Evolutionary conservation across 805 yeast genomes (phyloP).

Genomic region (Kodamaea sagamina): DNA sequence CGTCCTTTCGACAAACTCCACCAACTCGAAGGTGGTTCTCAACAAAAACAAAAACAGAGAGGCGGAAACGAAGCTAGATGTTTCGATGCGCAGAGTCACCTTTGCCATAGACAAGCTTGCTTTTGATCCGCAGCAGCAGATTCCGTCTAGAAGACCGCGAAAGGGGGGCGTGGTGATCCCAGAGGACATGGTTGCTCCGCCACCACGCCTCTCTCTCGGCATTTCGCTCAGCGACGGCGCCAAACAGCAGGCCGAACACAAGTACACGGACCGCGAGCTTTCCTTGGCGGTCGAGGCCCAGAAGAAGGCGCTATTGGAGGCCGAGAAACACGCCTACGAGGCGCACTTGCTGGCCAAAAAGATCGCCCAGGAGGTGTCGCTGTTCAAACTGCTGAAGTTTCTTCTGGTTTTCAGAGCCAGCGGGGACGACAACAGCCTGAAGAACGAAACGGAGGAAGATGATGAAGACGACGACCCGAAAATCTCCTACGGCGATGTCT

Average conservation of each 20-base stretch:
- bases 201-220: constrained; percentile 67
- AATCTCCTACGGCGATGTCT: constrained; percentile 27
- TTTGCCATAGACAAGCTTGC: constrained; percentile 75
- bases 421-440: constrained; percentile 9
- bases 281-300: constrained; percentile 62
- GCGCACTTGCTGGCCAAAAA: constrained; percentile 73
- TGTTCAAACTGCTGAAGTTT: constrained; percentile 25
- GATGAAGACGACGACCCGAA: constrained; percentile 17
- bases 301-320: constrained; percentile 53
- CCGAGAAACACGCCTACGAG: constrained; percentile 72
- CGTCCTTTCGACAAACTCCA: not conserved
- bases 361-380: constrained; percentile 64
- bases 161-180: constrained; percentile 58
- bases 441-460: constrained; percentile 23
- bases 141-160: constrained; percentile 56
- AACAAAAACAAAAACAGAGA: constrained; percentile 48
- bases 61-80: constrained; percentile 14
- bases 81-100: constrained; percentile 51
- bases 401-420: constrained; percentile 22
- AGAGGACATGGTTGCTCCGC: constrained; percentile 63
- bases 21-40: constrained; percentile 16
- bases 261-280: constrained; percentile 49
- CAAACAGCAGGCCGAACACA: constrained; percentile 24
- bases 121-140: constrained; percentile 64
- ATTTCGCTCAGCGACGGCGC: constrained; percentile 49